phyloP scores from a whole-genome alignment of 129 eudicot genomes.

The Flaveria robusta region DNA sequence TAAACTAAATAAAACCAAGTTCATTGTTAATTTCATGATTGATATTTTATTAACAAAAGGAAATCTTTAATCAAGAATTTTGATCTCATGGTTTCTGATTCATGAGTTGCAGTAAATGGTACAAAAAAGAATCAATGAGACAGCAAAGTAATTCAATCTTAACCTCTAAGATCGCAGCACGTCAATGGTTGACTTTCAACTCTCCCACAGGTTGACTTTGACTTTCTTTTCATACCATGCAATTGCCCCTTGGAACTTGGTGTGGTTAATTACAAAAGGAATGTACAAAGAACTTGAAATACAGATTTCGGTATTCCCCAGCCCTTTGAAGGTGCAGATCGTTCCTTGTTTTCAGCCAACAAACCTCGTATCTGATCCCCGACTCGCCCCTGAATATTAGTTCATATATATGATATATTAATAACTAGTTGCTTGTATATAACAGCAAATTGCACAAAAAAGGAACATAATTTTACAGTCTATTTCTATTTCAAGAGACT shows the following conservation, averaged over 20 bases:
- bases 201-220: slow-evolving; percentile 25
- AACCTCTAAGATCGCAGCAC: slow-evolving; percentile 29
- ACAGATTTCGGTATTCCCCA: slow-evolving; percentile 66
- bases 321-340: slow-evolving; percentile 34
- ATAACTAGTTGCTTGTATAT: not conserved
- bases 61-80: slow-evolving; percentile 25
- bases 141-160: slow-evolving; percentile 27
- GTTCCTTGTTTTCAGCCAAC: slow-evolving; percentile 41
- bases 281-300: slow-evolving; percentile 74
- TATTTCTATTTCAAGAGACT: too few relatives aligned
- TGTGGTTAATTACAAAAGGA: slow-evolving; percentile 58
- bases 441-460: not conserved
- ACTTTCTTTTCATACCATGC: slow-evolving; percentile 18
- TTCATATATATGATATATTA: slow-evolving; percentile 20
- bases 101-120: slow-evolving; percentile 28
- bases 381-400: slow-evolving; percentile 50
- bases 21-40: not conserved
- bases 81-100: slow-evolving; percentile 21
- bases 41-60: slow-evolving; percentile 9
- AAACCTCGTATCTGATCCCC: slow-evolving; percentile 47
- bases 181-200: slow-evolving; percentile 33
- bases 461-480: too few relatives aligned
- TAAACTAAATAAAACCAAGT: not conserved
- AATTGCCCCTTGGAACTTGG: slow-evolving; percentile 14
- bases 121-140: slow-evolving; percentile 38